Percentiles rank a stretch among this genome's conserved stretches.
These are phyloP conservation scores for Rhytidhysteron rufulum DNA, from an alignment of 2,329 filamentous ascomycete species.

Conservation along the genomic window DNA sequence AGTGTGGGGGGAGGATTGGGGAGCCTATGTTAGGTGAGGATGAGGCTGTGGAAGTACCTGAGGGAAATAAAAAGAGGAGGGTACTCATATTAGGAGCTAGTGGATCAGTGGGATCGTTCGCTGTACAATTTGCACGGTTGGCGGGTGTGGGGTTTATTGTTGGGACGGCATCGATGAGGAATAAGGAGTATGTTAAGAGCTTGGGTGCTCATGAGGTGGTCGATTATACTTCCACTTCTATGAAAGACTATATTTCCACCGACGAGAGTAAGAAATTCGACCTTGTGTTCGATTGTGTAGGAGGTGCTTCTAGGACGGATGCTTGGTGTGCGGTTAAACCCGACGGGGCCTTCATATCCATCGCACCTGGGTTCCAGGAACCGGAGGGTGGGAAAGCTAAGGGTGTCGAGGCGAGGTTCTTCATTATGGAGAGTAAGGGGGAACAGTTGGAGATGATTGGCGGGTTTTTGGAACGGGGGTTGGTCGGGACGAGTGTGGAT, in stretches of 20 bases:
- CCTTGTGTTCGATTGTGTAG: slow-evolving; percentile 44
- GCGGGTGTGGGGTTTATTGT: slow-evolving; percentile 36
- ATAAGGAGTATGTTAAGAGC: slow-evolving; percentile 33
- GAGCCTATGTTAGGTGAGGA: slow-evolving; percentile 5
- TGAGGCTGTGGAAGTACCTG: slow-evolving; percentile 5
- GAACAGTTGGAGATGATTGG: slow-evolving; percentile 37
- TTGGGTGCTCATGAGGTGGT: slow-evolving; percentile 42
- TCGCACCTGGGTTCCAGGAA: slow-evolving; percentile 25
- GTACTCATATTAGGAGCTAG: slow-evolving; percentile 43
- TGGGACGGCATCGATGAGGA: slow-evolving; percentile 35
- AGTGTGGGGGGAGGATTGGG: slow-evolving; percentile 11
- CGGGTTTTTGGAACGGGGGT: slow-evolving; percentile 37
- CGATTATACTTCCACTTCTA: slow-evolving; percentile 34
- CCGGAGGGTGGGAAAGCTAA: slow-evolving; percentile 26
- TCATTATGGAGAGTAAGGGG: slow-evolving; percentile 40
- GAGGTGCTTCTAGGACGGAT: slow-evolving; percentile 39
- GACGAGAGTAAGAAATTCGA: slow-evolving; percentile 34
- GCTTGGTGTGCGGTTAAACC: slow-evolving; percentile 41
- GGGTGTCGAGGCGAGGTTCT: slow-evolving; percentile 38
- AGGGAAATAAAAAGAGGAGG: slow-evolving; percentile 24
- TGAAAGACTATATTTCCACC: slow-evolving; percentile 29
- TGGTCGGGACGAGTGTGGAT: slow-evolving; percentile 37
- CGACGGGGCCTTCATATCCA: slow-evolving; percentile 36
- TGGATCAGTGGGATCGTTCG: slow-evolving; percentile 43
- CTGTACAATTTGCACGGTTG: slow-evolving; percentile 40